Evolutionary conservation across 1,284 basidiomycete genomes (phyloP), one percentile per base, ranked within the genome.

Genomic region (Trichosporon inkin): DNA sequence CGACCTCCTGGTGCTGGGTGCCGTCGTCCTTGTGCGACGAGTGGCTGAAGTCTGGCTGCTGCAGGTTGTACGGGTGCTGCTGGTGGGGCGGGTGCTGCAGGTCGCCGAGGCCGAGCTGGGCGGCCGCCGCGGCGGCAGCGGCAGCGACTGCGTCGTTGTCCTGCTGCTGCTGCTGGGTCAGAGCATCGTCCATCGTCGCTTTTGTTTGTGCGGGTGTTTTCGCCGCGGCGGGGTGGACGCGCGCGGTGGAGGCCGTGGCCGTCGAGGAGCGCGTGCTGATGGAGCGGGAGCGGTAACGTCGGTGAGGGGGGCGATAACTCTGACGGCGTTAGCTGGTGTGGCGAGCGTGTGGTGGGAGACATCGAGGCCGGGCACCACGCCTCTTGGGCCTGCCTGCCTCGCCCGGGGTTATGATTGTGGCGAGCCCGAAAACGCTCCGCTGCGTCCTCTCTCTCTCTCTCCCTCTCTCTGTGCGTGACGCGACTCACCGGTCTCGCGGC

Each of bases 21-120:
- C 55, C 64, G 20, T 66, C 64, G 19, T 63, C 62, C 62, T 66
- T 66, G 55, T 70, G 62, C 24, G 44, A 28, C 24, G 66, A 56
- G 19, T 74, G 69, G 10, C 67, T 65, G 58, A 74, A 76, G 57
- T 74, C 73, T 13, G 73, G 71, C 57, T 70, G 69, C 59, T 74
- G 73, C 17, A 76, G 65, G 55, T 62, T 61, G 60, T 75, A 70
- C 54, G 68, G 68, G 40, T 70, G 67, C 54, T 71, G 41, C 51
- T 63, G 47, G 53, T 65, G 36, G 53, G 53, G 11, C 13, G 56
- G n/a, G 47, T 38, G 28, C 65, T 68, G 59, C 54, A 65, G 55
- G 39, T 60, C 58, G 17, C 53, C 58, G 34, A 72, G 62, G 17
- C 68, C 71, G 19, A 73, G 63, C 56, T 71, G 68, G 10, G 64